Conservation (phyloP, 2,329 filamentous ascomycete genomes). For the Dendryphion nanum region DNA sequence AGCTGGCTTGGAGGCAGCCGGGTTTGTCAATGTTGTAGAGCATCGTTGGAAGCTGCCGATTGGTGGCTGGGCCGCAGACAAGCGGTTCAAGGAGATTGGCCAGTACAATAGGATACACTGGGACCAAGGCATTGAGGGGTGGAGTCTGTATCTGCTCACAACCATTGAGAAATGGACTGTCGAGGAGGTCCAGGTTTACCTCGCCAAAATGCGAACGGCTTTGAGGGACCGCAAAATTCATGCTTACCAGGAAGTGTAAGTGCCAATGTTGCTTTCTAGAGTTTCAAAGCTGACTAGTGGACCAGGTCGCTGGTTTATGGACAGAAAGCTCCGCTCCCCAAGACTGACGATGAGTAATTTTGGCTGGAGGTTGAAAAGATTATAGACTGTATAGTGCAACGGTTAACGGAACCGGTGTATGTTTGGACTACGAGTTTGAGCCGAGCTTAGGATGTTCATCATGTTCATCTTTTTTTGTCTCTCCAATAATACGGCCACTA, state of each 20-base stretch:
- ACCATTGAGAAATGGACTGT: constrained; percentile 37
- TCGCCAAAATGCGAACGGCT: constrained; percentile 25
- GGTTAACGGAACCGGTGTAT: too few relatives aligned
- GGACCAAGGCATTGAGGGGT: constrained; percentile 27
- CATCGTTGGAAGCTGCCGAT: constrained; percentile 38
- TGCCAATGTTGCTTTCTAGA: too few relatives aligned
- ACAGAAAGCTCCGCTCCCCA: too few relatives aligned
- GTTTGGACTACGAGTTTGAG: too few relatives aligned
- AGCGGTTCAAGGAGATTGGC: constrained; percentile 54
- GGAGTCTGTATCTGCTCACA: constrained; percentile 22
- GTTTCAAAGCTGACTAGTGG: too few relatives aligned
- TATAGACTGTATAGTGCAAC: too few relatives aligned
- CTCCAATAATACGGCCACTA: too few relatives aligned
- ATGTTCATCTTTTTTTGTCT: too few relatives aligned
- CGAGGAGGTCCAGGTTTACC: constrained; percentile 45
- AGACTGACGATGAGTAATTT: too few relatives aligned
- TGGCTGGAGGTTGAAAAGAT: too few relatives aligned
- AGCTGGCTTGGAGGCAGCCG: constrained; percentile 49
- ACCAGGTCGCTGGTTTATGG: too few relatives aligned
- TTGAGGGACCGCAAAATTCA: constrained; percentile 26
- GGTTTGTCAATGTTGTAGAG: constrained; percentile 54
- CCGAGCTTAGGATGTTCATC: too few relatives aligned
- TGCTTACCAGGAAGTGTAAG: constrained; percentile 27
- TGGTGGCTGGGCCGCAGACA: constrained; percentile 22
- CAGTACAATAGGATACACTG: constrained; percentile 26